Evolutionary conservation across 1,139 yeast genomes (phyloP).

Genomic region (Entelexis paramagnoliae): DNA sequence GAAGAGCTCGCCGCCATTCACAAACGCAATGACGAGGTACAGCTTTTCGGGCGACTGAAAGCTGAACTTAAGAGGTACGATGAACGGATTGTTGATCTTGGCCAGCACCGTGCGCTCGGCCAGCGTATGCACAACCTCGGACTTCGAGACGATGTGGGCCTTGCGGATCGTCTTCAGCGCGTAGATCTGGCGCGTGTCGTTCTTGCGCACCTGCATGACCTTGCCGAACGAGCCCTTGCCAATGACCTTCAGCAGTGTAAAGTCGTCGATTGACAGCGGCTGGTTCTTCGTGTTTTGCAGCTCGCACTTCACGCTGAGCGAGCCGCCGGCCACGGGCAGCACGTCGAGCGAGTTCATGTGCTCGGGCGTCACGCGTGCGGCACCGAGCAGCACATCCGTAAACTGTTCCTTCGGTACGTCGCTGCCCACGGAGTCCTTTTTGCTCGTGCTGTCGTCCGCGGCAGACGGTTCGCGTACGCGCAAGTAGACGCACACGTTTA

Average conservation of each 20-base stretch:
- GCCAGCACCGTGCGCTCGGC: conserved; percentile 95
- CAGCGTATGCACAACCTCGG: conserved; percentile 90
- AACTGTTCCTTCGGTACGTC: conserved; percentile 4
- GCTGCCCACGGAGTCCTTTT: neutral
- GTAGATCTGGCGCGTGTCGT: conserved; percentile 86
- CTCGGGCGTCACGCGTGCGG: conserved; percentile 28
- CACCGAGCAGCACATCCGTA: conserved; percentile 37
- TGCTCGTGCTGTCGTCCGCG: conserved; percentile 4
- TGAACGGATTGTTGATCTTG: conserved; percentile 88
- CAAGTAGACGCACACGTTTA: conserved; percentile 63
- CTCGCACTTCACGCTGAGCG: conserved; percentile 55
- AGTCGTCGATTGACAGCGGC: conserved; percentile 77
- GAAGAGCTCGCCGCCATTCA: conserved; percentile 95
- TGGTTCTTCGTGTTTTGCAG: conserved; percentile 47
- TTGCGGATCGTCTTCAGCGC: conserved; percentile 89
- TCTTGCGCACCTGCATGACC: conserved; percentile 95
- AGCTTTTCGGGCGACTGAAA: conserved; percentile 94
- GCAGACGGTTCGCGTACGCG: conserved; percentile 39
- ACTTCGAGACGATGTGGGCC: conserved; percentile 84
- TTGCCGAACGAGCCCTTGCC: conserved; percentile 98
- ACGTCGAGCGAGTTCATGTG: conserved; percentile 27
- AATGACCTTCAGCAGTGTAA: conserved; percentile 83
- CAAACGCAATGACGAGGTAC: conserved; percentile 80
- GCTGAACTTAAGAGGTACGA: conserved; percentile 91
- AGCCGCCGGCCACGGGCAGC: conserved; percentile 33